Evolutionary conservation across 176 grass and related monocot species (phyloP), one percentile per base, ranked within the genome.

Genomic region (Zea mays): DNA sequence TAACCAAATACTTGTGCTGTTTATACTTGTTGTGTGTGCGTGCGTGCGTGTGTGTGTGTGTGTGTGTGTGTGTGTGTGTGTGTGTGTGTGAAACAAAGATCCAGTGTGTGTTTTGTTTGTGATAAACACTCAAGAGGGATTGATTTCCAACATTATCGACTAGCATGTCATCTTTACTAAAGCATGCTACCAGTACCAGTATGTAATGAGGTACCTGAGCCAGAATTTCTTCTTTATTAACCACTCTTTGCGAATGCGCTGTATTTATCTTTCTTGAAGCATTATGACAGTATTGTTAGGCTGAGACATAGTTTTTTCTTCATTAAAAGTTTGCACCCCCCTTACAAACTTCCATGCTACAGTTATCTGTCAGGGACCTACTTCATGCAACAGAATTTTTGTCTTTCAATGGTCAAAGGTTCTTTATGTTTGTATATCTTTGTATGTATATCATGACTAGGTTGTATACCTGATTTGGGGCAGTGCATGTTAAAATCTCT

Each of bases 211-310:
- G 43, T 3, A 35, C 44, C 33, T 35, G 27, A 5, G 16, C 17
- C 0, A 46, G 7, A 11, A 17, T 49, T 21, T 61, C 4, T 6
- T n/a, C 19, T 13, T 60, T 14, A 34, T 79, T 79, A 73, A 65
- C 20, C 55, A 60, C 10, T 66, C 3, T 15, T 21, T 76, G 54
- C 46, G 58, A 67, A 60, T 69, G 11, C 34, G 46, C 17, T 52
- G 36, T 38, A 16, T 56, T 16, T 84, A 17, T 49, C 40, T 62
- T 69, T 58, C 35, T 80, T 52, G 52, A 75, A 62, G 44, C 57
- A 63, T 73, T 42, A 44, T 75, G 64, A 43, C 37, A 51, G 43
- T 59, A 41, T 38, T 62, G 10, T 61, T 71, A 21, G 14, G 35
- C 5, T 50, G 57, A 51, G 68, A 2, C 11, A 62, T 62, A 61